A percentile compares a stretch with the other conserved stretches of the same genome.
These are phyloP conservation scores for Fusarium metavorans DNA, from an alignment of 2,329 filamentous ascomycete species.

Conservation along the genomic window DNA sequence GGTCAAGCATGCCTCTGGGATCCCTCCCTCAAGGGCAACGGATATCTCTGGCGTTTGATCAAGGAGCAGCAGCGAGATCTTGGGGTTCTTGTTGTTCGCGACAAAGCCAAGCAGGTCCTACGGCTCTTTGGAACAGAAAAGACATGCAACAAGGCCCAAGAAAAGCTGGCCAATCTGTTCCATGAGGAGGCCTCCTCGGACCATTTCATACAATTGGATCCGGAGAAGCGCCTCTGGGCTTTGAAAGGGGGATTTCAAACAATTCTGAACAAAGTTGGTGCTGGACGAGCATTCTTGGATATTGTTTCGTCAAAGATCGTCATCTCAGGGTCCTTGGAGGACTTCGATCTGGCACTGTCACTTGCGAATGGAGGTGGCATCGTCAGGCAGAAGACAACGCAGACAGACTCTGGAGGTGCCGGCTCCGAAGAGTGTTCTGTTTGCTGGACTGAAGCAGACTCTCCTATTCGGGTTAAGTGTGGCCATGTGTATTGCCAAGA, in stretches of 20 bases:
- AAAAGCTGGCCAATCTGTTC: not conserved
- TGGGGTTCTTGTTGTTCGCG: slow-evolving; percentile 10
- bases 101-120: not conserved
- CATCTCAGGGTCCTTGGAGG: slow-evolving; percentile 40
- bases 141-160: not conserved
- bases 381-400: not conserved
- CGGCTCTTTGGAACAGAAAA: slow-evolving; percentile 7
- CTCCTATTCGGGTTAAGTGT: slow-evolving; percentile 51
- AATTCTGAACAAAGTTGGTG: slow-evolving; percentile 43
- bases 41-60: not conserved
- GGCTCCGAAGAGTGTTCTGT: slow-evolving; percentile 42
- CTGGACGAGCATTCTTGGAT: slow-evolving; percentile 47
- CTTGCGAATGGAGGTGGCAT: not conserved
- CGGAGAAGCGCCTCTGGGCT: slow-evolving; percentile 45
- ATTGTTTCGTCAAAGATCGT: slow-evolving; percentile 49
- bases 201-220: slow-evolving; percentile 45
- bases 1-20: slow-evolving; percentile 3
- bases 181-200: not conserved
- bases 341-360: accelerated
- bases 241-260: slow-evolving; percentile 48
- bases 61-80: slow-evolving; percentile 3
- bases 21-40: not conserved
- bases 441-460: slow-evolving; percentile 53
- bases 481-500: slow-evolving; percentile 56
- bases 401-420: not conserved